Conservation (phyloP, 1,284 basidiomycete genomes). For the Fomitopsis betulina region DNA sequence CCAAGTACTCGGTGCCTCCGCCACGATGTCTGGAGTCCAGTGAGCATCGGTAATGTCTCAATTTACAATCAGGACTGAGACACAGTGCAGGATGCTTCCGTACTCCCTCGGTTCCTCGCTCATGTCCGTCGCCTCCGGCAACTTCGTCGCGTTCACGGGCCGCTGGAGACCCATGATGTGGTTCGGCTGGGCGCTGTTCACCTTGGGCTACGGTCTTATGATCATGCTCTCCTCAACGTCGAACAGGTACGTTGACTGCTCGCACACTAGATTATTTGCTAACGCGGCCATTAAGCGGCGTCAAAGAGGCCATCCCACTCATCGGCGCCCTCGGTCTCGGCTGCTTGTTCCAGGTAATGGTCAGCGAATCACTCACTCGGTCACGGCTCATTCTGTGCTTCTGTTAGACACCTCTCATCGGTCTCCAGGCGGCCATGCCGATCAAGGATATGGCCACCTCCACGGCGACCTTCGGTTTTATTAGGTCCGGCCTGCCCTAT, state of each 20-base stretch:
- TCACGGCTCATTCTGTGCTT: background rate
- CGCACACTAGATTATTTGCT: background rate
- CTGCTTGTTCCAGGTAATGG: constrained; percentile 54
- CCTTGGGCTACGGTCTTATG: constrained; percentile 68
- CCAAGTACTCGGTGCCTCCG: constrained; percentile 74
- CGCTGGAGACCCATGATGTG: constrained; percentile 64
- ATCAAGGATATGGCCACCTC: constrained; percentile 78
- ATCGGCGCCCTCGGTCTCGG: constrained; percentile 59
- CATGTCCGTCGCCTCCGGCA: constrained; percentile 55
- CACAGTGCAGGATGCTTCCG: constrained; percentile 59
- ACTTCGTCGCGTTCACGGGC: constrained; percentile 56
- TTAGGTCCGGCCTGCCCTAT: constrained; percentile 41
- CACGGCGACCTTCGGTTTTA: constrained; percentile 66
- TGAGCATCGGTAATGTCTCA: constrained; percentile 25
- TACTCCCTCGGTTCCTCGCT: constrained; percentile 64
- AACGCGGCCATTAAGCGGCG: constrained; percentile 36
- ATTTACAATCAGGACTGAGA: background rate
- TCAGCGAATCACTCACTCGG: background rate
- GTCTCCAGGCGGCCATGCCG: constrained; percentile 78
- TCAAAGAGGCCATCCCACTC: constrained; percentile 57
- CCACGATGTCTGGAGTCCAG: constrained; percentile 71
- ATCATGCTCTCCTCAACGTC: constrained; percentile 40
- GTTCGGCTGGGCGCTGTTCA: constrained; percentile 48
- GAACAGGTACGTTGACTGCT: constrained; percentile 34
- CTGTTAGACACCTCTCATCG: constrained; percentile 57